These are phyloP conservation scores for Aspergillus kassunensis DNA, from an alignment of 495 filamentous ascomycete species.

Conservation along the genomic window DNA sequence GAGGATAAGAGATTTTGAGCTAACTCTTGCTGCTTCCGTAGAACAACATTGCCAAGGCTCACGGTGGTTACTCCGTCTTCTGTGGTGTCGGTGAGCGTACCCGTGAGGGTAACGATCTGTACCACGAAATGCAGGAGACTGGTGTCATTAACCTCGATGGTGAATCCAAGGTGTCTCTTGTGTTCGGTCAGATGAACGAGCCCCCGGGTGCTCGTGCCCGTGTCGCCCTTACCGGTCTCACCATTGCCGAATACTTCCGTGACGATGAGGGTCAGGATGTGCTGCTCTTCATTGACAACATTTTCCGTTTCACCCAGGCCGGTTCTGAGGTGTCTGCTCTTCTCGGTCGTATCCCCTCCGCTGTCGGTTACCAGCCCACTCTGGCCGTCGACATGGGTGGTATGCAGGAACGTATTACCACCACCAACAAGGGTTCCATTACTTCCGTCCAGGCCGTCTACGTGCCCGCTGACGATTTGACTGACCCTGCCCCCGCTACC, in stretches of 20 bases:
- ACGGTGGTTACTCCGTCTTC: conserved; percentile 99
- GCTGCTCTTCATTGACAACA: conserved; percentile 99
- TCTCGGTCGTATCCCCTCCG: conserved; percentile 99
- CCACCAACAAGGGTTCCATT: conserved; percentile 98
- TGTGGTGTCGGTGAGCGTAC: conserved; percentile 99
- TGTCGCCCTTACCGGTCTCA: conserved; percentile 93
- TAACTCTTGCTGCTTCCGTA: conserved; percentile 25
- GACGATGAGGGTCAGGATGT: conserved; percentile 98
- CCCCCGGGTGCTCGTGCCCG: conserved; percentile 98
- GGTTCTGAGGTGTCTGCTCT: conserved; percentile 99
- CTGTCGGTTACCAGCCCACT: conserved; percentile 99
- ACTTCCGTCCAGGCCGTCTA: conserved; percentile 99
- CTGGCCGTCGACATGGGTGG: conserved; percentile 99
- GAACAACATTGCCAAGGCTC: conserved; percentile 99
- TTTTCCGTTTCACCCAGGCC: conserved; percentile 99
- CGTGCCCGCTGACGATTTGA: conserved; percentile 99
- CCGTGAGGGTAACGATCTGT: conserved; percentile 99
- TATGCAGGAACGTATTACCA: conserved; percentile 99
- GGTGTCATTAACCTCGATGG: conserved; percentile 98
- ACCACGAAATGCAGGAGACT: conserved; percentile 99
- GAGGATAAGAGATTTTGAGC: neutral
- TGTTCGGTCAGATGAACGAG: conserved; percentile 99
- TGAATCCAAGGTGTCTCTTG: conserved; percentile 98
- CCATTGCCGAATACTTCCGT: conserved; percentile 95
- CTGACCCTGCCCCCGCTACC: conserved; percentile 97